Evolutionary conservation across 345 rosid genomes (phyloP).

Genomic region (Melaleuca alternifolia): DNA sequence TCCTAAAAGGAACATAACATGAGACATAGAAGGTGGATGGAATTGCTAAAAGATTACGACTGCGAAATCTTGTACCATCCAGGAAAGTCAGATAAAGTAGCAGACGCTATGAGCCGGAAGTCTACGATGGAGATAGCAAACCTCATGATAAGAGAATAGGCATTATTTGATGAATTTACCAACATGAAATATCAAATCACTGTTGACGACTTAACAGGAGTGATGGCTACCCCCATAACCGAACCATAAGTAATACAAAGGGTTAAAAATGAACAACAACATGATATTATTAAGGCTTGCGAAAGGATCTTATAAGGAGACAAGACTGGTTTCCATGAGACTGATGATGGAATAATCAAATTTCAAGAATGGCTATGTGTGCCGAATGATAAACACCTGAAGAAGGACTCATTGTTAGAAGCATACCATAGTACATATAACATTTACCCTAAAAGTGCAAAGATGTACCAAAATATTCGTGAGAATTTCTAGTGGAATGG

Average conservation of each 20-base stretch:
- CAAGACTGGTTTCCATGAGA: background rate
- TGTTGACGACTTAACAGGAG: too few species aligned
- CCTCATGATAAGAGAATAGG: background rate
- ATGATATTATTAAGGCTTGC: too few species aligned
- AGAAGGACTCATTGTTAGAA: background rate
- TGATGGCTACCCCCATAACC: too few species aligned
- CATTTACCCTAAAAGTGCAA: background rate
- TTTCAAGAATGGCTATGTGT: background rate
- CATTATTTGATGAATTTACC: background rate
- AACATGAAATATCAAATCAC: too few species aligned
- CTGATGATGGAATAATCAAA: too few species aligned
- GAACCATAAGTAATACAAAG: too few species aligned
- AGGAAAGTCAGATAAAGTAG: background rate
- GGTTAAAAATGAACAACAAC: too few species aligned
- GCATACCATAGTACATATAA: background rate
- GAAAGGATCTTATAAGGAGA: too few species aligned
- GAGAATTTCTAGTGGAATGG: background rate
- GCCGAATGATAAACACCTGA: background rate
- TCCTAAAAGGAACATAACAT: background rate
- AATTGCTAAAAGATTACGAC: too few species aligned
- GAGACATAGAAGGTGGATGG: background rate
- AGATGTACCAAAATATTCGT: background rate
- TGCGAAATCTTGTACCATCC: background rate
- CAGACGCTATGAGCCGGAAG: background rate
- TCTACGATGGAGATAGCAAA: background rate